Evolutionary conservation across 257 asterid species (phyloP), one percentile per base, ranked within the genome.

Genomic region (Prunella vulgaris): DNA sequence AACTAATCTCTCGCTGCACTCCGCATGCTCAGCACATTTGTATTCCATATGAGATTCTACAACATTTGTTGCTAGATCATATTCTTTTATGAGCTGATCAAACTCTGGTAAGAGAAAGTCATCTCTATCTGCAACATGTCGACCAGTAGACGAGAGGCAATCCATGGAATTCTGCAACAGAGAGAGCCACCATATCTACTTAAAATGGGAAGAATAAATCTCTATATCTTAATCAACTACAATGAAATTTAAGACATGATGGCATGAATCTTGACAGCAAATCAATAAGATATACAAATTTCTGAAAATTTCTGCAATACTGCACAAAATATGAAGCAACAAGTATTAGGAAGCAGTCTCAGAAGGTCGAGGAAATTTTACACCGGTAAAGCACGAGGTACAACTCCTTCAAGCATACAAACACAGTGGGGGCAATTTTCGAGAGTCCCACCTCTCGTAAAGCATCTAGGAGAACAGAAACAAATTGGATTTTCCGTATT

Each of bases 371-470:
- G n/a, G n/a, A 61, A 68, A 88, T 84, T 75, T 82, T 90, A 13
- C 92, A 83, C 82, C 99, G 79, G 84, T 88, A 85, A 61, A 93
- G 90, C 81, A 88, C 84, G 67, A 93, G 90, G 86, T 93, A 93
- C 85, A 93, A 78, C 84, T 93, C 97, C 82, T 90, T 88, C 75
- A 93, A 85, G 93, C 97, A 93, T 10, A 93, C 59, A 73, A 82
- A 80, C 63, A 75, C 81, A 0, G 94, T 82, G 10, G 80, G 80
- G 52, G 82, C 52, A 49, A 82, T 63, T 60, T 38, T 58, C 42
- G 83, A 68, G 27, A 77, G 72, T 42, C 68, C 84, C 52, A 70
- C 69, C 9, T 93, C 95, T 57, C 66, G 24, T 52, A 93, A 74
- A 59, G 82, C 87, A 48, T 88, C 97, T 40, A 87, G 35, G 22